Evolutionary conservation across 257 asterid species (phyloP), one percentile per base, ranked within the genome.

Genomic region (Fraxinus americana): DNA sequence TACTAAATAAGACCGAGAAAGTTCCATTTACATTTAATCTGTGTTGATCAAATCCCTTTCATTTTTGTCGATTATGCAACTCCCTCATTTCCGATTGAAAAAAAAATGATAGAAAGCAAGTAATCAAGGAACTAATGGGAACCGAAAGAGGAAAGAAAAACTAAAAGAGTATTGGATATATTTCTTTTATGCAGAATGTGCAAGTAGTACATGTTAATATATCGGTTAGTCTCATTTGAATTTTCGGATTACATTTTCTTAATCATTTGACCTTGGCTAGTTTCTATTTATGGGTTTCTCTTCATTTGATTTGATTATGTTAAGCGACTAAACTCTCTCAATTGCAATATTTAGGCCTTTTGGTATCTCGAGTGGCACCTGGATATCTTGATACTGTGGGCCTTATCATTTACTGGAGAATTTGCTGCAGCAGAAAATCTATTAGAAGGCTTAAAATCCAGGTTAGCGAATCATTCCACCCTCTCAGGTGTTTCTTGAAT

Each of bases 321-420:
- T 68, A 45, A 74, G 29, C 21, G 7, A 54, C 38, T 16, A 72
- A 68, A 5, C 54, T 30, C 74, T 70, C 66, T 74, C 70, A 71
- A 72, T 82, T 82, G 34, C 67, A 30, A 75, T 19, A 71, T 78
- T 71, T 81, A 93, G 99, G 86, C 87, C 21, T 73, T 86, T 74
- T 95, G 99, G 99, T 86, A 85, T 86, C 88, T 95, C 71, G 98
- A 95, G 78, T 95, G 97, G 97, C 99, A 93, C 93, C 87, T 95
- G 71, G 99, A 95, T 88, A 80, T 95, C 72, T 81, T 93, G 94
- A 88, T 85, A 81, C 52, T 83, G 30, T 95, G 99, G 99, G 91
- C 88, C 52, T 78, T 93, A 79, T 75, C 97, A 48, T 82, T 21
- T 76, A 87, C 85, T 2, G 89, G 94, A 72, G 85, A 91, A 76